Evolutionary conservation across 2,329 filamentous ascomycete species (phyloP).

Genomic region (Trichoderma asperellum): DNA sequence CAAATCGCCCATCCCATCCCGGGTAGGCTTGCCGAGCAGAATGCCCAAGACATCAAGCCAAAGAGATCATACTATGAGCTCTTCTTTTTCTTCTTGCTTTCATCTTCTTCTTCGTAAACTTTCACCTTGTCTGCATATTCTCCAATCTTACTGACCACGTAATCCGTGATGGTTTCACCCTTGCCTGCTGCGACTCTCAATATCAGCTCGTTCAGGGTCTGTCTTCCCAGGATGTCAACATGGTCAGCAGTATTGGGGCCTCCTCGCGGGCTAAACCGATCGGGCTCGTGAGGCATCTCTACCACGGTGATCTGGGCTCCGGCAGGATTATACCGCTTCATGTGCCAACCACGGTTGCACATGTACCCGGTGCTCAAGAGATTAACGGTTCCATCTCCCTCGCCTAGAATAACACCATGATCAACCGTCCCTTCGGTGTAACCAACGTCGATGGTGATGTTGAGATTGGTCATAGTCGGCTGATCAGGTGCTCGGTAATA

Average conservation of each 20-base stretch:
- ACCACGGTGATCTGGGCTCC: constrained; percentile 79
- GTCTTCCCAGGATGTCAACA: constrained; percentile 90
- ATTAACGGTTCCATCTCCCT: constrained; percentile 95
- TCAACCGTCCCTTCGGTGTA: constrained; percentile 67
- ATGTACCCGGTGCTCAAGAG: constrained; percentile 93
- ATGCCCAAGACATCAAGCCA: background rate
- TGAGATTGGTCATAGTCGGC: constrained; percentile 67
- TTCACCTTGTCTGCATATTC: constrained; percentile 84
- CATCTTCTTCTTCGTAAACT: constrained; percentile 68
- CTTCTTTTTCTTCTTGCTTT: background rate
- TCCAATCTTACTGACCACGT: constrained; percentile 77
- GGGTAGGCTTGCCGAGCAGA: background rate
- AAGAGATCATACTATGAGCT: constrained; percentile 2
- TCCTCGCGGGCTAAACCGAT: constrained; percentile 82
- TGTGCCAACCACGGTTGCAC: constrained; percentile 93
- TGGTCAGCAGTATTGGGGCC: constrained; percentile 80
- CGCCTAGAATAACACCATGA: constrained; percentile 91
- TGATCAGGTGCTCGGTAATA: constrained; percentile 77
- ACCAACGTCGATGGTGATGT: constrained; percentile 73
- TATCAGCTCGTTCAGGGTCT: constrained; percentile 88
- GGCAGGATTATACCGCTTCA: constrained; percentile 91
- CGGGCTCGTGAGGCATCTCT: constrained; percentile 97
- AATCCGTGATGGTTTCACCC: constrained; percentile 77
- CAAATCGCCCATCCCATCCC: constrained; percentile 23
- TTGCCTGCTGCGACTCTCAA: constrained; percentile 83